A percentile compares a stretch with the other conserved stretches of the same genome.
Evolutionary conservation across 495 filamentous ascomycete genomes (phyloP).

Genomic region (Amorphotheca resinae): DNA sequence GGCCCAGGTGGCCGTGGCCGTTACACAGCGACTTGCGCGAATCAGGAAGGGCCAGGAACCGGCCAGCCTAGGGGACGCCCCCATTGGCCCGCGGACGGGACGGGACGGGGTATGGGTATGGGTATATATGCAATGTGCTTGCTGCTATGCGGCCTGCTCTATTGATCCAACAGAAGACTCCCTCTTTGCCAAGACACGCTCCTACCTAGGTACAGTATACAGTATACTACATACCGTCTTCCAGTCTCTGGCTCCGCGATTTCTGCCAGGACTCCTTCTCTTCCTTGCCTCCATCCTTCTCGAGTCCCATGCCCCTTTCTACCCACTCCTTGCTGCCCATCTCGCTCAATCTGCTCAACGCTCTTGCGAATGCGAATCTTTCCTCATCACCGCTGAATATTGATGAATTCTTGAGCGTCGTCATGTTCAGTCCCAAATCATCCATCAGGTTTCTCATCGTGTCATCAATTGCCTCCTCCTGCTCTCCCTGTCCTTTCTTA

Average conservation of each 20-base stretch:
- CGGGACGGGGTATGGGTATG: too few relatives aligned
- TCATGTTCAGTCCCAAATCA: conserved; percentile 77
- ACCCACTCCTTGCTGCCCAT: conserved; percentile 96
- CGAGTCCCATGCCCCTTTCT: conserved; percentile 66
- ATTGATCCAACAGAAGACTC: too few relatives aligned
- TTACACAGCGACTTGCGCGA: too few relatives aligned
- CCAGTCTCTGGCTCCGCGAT: conserved; percentile 52
- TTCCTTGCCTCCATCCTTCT: conserved; percentile 41
- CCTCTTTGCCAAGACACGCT: too few relatives aligned
- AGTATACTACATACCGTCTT: conserved; percentile 57
- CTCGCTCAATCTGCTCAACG: conserved; percentile 70
- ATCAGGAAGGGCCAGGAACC: too few relatives aligned
- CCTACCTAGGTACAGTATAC: too few relatives aligned
- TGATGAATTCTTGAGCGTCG: conserved; percentile 69
- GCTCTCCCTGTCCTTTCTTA: conserved; percentile 30
- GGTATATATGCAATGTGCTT: too few relatives aligned
- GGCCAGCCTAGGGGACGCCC: too few relatives aligned
- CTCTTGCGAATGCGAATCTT: conserved; percentile 87
- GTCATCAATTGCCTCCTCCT: conserved; percentile 55
- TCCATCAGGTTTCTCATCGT: conserved; percentile 89
- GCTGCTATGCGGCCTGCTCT: too few relatives aligned
- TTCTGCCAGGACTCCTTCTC: conserved; percentile 55
- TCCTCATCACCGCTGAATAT: conserved; percentile 96
- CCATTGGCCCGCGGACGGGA: too few relatives aligned
- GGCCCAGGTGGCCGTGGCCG: too few relatives aligned